Conservation (phyloP, 768 basidiomycete genomes). For the Collybia nuda region DNA sequence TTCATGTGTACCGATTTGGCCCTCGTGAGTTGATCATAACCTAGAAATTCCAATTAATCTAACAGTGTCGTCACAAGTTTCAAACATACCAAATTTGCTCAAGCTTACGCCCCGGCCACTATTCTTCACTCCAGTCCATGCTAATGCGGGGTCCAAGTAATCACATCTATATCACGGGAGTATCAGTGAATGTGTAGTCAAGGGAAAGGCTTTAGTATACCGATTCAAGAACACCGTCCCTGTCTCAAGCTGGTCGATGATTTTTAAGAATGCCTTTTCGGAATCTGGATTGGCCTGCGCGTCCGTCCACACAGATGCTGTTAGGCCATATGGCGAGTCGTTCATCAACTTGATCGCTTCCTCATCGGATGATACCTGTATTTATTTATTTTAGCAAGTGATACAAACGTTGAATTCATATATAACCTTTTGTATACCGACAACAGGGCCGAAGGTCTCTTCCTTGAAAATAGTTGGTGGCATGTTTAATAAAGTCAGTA, state of each 20-base stretch:
- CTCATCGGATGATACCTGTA: conserved; percentile 76
- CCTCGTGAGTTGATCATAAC: conserved; percentile 83
- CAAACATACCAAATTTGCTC: conserved; percentile 76
- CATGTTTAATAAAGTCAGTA: not conserved
- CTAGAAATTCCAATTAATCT: conserved; percentile 31
- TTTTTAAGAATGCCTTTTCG: conserved; percentile 60
- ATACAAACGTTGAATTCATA: not conserved
- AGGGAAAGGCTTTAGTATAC: conserved; percentile 24
- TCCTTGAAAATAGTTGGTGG: conserved; percentile 39
- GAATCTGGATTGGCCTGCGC: conserved; percentile 58
- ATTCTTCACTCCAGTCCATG: conserved; percentile 95
- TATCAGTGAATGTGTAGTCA: not conserved
- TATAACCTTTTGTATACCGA: conserved; percentile 87
- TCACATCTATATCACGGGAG: conserved; percentile 60
- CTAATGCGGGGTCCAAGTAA: conserved; percentile 86
- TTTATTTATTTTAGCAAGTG: not conserved
- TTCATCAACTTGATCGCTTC: conserved; percentile 94
- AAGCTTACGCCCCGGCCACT: conserved; percentile 90
- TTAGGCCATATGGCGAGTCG: conserved; percentile 93
- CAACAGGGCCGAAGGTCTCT: conserved; percentile 91
- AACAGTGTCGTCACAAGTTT: not conserved
- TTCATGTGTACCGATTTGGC: conserved; percentile 86
- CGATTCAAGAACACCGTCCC: conserved; percentile 96
- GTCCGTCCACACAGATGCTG: conserved; percentile 93
- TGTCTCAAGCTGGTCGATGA: conserved; percentile 74